These are phyloP conservation scores for Blastobotrys terrestris DNA, from an alignment of 805 yeast genomes.

Conservation along the genomic window DNA sequence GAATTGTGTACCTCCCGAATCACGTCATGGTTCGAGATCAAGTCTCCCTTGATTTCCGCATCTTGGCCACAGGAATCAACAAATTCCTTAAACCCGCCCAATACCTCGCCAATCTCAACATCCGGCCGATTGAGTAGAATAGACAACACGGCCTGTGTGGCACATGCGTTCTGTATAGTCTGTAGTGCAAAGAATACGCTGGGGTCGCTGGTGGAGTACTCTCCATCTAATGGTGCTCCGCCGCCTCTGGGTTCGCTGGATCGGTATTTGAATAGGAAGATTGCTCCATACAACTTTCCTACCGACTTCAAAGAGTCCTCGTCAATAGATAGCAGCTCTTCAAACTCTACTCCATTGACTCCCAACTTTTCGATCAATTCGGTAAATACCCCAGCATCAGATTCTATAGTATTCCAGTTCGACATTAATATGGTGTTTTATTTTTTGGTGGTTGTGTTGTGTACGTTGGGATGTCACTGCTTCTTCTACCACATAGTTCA, in stretches of 20 bases:
- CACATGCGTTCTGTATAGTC: constrained; percentile 63
- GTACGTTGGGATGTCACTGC: not conserved
- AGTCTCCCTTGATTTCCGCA: constrained; percentile 52
- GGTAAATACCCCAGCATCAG: constrained; percentile 63
- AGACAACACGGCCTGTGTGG: constrained; percentile 64
- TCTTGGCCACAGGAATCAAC: constrained; percentile 42
- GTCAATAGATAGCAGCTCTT: constrained; percentile 52
- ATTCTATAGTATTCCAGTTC: constrained; percentile 60
- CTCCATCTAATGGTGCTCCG: constrained; percentile 38
- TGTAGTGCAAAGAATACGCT: constrained; percentile 55
- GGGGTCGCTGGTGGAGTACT: constrained; percentile 29
- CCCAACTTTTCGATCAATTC: constrained; percentile 53
- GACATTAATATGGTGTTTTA: constrained; percentile 13
- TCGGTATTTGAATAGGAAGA: constrained; percentile 58
- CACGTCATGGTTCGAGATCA: constrained; percentile 51
- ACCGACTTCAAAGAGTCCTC: constrained; percentile 25
- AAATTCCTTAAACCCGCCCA: constrained; percentile 44
- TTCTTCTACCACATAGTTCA: no score
- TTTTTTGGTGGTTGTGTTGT: not conserved
- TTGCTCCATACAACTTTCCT: constrained; percentile 49
- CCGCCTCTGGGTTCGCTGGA: constrained; percentile 22
- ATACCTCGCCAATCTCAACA: constrained; percentile 44
- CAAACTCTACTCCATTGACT: constrained; percentile 48
- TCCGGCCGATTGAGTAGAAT: constrained; percentile 42
- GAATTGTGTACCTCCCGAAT: constrained; percentile 56